Evolutionary conservation across 805 yeast genomes (phyloP).

Genomic region (Isabelozyma pseudorhagii): DNA sequence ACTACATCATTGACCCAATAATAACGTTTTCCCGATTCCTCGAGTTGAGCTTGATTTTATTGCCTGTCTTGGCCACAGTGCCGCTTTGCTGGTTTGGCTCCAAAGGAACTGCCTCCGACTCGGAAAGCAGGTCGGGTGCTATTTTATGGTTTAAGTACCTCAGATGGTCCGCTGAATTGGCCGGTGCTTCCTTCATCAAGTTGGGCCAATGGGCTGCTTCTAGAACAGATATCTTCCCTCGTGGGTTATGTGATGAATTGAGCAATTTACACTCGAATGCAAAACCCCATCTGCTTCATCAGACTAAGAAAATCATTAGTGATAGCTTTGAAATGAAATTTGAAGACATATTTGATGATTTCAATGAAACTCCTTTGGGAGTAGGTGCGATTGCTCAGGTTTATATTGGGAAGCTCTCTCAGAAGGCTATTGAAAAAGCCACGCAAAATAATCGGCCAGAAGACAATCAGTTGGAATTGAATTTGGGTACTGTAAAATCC

Average conservation of each 20-base stretch:
- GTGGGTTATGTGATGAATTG: constrained; percentile 72
- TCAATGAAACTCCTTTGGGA: constrained; percentile 75
- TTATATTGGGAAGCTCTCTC: constrained; percentile 65
- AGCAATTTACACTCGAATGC: constrained; percentile 81
- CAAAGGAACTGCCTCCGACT: constrained; percentile 3
- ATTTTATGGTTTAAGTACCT: constrained; percentile 67
- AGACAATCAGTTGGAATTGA: constrained; percentile 11
- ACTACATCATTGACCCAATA: constrained; percentile 65
- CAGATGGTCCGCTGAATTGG: constrained; percentile 66
- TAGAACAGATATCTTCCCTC: constrained; percentile 87
- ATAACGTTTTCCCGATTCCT: constrained; percentile 65
- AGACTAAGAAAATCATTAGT: constrained; percentile 57
- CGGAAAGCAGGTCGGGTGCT: constrained; percentile 55
- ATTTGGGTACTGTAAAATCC: background rate
- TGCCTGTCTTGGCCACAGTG: constrained; percentile 63
- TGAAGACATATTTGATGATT: constrained; percentile 78
- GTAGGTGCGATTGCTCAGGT: constrained; percentile 99
- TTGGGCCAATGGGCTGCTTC: constrained; percentile 99
- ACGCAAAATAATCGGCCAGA: constrained; percentile 21
- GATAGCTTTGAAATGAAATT: constrained; percentile 55
- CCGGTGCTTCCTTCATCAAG: constrained; percentile 90
- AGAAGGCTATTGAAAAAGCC: constrained; percentile 35
- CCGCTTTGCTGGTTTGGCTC: constrained; percentile 66
- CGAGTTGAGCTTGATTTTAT: constrained; percentile 61
- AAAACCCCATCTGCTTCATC: constrained; percentile 60